These are phyloP conservation scores for Mortierella polycephala DNA, from an alignment of 371 early-diverging fungal species.

Conservation along the genomic window DNA sequence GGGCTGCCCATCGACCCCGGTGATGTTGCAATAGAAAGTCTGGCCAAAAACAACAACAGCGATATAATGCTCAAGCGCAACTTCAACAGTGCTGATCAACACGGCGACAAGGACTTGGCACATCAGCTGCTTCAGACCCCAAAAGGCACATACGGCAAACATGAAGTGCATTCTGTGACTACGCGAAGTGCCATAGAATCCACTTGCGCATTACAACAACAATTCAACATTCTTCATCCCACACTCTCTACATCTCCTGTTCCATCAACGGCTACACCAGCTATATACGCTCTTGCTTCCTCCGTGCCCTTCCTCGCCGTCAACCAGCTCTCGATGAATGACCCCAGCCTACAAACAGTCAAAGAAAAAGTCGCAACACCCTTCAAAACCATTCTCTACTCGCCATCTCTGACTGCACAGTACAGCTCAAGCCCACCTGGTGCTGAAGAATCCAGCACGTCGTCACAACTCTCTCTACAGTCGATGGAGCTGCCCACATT, in stretches of 20 bases:
- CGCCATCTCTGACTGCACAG: background rate
- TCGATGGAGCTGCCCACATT: too few relatives aligned
- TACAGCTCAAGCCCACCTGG: background rate
- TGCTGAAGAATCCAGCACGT: background rate
- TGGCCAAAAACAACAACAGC: too few relatives aligned
- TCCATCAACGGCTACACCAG: slow-evolving; percentile 20
- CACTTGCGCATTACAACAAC: background rate
- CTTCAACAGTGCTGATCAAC: too few relatives aligned
- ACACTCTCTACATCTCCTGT: slow-evolving; percentile 9
- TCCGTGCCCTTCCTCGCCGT: slow-evolving; percentile 23
- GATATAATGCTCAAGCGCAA: too few relatives aligned
- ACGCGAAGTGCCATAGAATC: background rate
- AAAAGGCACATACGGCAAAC: too few relatives aligned
- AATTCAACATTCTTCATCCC: slow-evolving; percentile 33
- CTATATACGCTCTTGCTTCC: slow-evolving; percentile 34
- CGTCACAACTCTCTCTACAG: background rate
- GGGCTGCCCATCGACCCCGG: too few relatives aligned
- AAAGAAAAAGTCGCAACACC: slow-evolving; percentile 17
- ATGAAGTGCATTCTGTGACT: too few relatives aligned
- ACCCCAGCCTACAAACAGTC: slow-evolving; percentile 1
- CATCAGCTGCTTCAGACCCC: too few relatives aligned
- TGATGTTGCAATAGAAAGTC: too few relatives aligned
- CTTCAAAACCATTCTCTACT: slow-evolving; percentile 22
- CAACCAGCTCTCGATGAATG: slow-evolving; percentile 19
- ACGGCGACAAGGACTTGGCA: too few relatives aligned